These are phyloP conservation scores for Rhododendron ferrugineum DNA, from an alignment of 148 eudicot genomes.

Conservation along the genomic window DNA sequence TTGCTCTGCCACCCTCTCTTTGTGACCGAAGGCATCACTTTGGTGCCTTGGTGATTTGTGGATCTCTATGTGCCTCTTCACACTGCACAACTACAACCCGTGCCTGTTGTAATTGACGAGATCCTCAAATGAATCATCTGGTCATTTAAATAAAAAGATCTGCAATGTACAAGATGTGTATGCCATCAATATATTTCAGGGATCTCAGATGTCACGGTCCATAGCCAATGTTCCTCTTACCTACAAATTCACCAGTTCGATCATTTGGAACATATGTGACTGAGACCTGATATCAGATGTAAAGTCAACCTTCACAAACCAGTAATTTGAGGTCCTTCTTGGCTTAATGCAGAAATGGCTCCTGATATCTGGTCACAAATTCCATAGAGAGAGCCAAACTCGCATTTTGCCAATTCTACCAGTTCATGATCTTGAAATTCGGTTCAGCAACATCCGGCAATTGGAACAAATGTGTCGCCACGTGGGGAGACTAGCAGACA, in stretches of 20 bases:
- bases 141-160: background rate
- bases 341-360: background rate
- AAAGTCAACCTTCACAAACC: background rate
- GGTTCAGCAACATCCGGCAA: constrained; percentile 48
- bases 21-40: background rate
- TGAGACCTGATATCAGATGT: background rate
- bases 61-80: background rate
- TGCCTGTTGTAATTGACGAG: background rate
- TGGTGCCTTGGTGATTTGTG: background rate
- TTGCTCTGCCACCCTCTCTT: background rate
- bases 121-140: constrained; percentile 1
- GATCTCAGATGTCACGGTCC: background rate
- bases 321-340: background rate
- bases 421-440: background rate
- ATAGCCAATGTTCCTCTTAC: background rate
- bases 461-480: constrained; percentile 49
- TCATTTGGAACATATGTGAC: background rate
- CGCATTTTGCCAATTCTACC: background rate
- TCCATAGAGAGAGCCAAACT: background rate
- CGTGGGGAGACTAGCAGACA: constrained; percentile 36
- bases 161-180: background rate
- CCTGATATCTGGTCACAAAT: background rate
- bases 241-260: background rate
- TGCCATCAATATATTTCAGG: background rate
- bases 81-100: background rate